Percentiles rank a stretch among this genome's conserved stretches.
phyloP scores from a whole-genome alignment of 208 protist genomes.

The Strigomonas culicis region DNA sequence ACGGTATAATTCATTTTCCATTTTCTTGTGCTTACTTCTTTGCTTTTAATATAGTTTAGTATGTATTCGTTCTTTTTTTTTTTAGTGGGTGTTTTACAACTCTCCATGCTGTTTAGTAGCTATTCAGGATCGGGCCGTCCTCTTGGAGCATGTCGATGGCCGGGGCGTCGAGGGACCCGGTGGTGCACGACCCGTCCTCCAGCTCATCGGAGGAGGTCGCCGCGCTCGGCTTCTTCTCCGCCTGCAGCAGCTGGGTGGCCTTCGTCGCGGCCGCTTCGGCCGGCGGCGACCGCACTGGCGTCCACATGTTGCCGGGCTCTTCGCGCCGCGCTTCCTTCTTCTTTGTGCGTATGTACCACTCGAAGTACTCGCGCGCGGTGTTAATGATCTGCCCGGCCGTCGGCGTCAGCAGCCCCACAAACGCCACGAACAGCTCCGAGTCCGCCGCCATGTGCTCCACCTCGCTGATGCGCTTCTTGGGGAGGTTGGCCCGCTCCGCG shows the following conservation, averaged over 20 bases:
- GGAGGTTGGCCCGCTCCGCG: conserved; percentile 11
- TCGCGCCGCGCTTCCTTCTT: neutral
- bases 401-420: conserved; percentile 59
- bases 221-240: too few species aligned
- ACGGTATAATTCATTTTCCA: too few species aligned
- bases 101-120: too few species aligned
- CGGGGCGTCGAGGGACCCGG: neutral
- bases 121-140: too few species aligned
- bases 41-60: conserved; percentile 1
- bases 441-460: conserved; percentile 42
- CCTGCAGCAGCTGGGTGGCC: neutral
- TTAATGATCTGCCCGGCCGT: conserved; percentile 55
- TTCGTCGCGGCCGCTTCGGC: neutral
- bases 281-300: neutral
- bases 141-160: neutral
- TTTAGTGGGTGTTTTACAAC: too few species aligned
- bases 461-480: conserved; percentile 18
- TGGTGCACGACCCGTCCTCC: too few species aligned
- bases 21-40: neutral
- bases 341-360: conserved; percentile 62
- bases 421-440: conserved; percentile 52
- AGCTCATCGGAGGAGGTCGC: too few species aligned
- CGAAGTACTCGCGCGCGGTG: conserved; percentile 71
- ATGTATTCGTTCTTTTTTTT: neutral
- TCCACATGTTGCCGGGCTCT: too few species aligned